These are phyloP conservation scores for Pelargonium nanum DNA, from an alignment of 345 rosid species.

Conservation along the genomic window DNA sequence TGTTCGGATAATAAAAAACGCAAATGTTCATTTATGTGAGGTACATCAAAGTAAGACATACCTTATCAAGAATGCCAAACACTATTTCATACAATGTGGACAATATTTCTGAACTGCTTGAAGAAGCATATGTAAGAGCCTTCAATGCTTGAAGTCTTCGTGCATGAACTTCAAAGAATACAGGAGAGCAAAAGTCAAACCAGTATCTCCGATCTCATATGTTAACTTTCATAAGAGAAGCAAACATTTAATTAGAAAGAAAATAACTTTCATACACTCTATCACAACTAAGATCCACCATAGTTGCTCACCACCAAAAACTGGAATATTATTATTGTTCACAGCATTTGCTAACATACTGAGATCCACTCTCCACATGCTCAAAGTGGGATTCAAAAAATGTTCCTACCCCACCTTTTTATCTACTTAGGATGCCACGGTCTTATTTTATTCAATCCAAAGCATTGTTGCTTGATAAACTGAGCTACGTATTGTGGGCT, in stretches of 20 bases:
- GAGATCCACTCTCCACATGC: no score
- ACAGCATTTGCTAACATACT: background rate
- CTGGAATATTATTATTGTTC: background rate
- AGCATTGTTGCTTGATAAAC: no score
- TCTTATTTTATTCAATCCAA: no score
- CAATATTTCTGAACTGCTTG: slow-evolving; percentile 69
- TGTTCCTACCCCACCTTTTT: no score
- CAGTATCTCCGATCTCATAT: background rate
- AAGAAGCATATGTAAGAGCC: slow-evolving; percentile 90
- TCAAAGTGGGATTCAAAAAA: no score
- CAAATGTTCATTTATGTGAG: background rate
- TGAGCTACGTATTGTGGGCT: no score
- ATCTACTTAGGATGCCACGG: no score
- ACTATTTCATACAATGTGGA: slow-evolving; percentile 79
- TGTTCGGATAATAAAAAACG: background rate
- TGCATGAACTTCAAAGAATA: slow-evolving; percentile 64
- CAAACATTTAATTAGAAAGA: background rate
- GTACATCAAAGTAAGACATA: slow-evolving; percentile 14
- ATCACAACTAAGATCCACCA: background rate
- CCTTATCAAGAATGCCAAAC: slow-evolving; percentile 95
- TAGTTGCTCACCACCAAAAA: background rate
- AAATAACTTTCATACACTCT: background rate
- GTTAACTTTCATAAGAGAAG: background rate
- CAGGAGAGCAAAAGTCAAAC: slow-evolving; percentile 23
- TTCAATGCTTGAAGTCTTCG: slow-evolving; percentile 93